Conservation (phyloP, 2,329 filamentous ascomycete species). For the Amauroascus verrucosus region DNA sequence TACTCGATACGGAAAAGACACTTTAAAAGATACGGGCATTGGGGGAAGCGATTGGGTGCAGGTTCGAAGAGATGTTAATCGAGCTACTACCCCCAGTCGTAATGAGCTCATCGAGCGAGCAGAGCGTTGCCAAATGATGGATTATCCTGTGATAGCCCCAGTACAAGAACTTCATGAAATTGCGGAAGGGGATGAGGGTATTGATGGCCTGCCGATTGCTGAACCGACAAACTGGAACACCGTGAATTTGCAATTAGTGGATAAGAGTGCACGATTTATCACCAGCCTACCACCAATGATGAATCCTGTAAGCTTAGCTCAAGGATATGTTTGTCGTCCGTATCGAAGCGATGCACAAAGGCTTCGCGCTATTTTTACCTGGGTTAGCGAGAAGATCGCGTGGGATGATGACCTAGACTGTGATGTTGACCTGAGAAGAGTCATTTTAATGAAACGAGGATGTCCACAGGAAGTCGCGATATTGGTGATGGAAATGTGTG, state of each 20-base stretch:
- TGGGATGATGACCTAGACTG: constrained; percentile 92
- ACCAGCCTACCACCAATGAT: constrained; percentile 71
- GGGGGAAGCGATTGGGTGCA: constrained; percentile 78
- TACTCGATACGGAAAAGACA: constrained; percentile 37
- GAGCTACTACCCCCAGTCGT: constrained; percentile 82
- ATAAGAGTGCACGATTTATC: constrained; percentile 91
- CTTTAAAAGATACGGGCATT: constrained; percentile 61
- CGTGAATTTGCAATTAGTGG: constrained; percentile 75
- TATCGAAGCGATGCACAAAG: constrained; percentile 91
- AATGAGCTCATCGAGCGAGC: constrained; percentile 76
- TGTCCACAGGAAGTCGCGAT: constrained; percentile 81
- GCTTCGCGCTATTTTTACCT: constrained; percentile 88
- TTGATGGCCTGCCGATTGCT: constrained; percentile 70
- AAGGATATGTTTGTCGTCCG: constrained; percentile 84
- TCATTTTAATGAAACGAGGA: constrained; percentile 72
- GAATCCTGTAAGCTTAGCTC: constrained; percentile 71
- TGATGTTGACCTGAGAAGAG: constrained; percentile 63
- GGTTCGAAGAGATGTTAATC: constrained; percentile 86
- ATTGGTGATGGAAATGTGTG: constrained; percentile 88
- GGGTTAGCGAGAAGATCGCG: constrained; percentile 85
- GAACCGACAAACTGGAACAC: constrained; percentile 71
- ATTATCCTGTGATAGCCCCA: constrained; percentile 76
- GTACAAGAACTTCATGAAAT: constrained; percentile 79
- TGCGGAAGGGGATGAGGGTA: constrained; percentile 80
- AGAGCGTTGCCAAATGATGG: constrained; percentile 90